Evolutionary conservation across 1,139 yeast genomes (phyloP), one percentile per base, ranked within the genome.

Genomic region (Saccharomyces hybrid): DNA sequence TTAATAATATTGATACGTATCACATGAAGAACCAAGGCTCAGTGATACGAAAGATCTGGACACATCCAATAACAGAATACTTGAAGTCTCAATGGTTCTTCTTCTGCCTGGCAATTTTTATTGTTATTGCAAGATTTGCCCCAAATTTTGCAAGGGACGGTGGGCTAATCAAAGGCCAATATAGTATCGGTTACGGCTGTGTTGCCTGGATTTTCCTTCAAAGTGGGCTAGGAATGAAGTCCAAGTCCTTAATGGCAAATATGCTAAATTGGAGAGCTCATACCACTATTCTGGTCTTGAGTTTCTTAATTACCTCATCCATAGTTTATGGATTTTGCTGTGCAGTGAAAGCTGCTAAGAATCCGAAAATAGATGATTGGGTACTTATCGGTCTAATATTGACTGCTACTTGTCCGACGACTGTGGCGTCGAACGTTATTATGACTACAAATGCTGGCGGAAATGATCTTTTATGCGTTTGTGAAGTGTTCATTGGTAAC

Each of bases 371-470:
- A 41, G 85, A 84, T 61, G 77, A 79, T 30, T 88, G 93, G 87
- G 76, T 88, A 60, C 73, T 89, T 48, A 87, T 81, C 55, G 97
- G 97, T 0, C 71, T 89, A 60, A 80, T 90, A 34, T 86, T 88
- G 49, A 86, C 95, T 2, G 88, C 88, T 49, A 80, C 93, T 4
- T 88, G 95, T 69, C 97, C 97, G 44, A 90, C 97, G n/a, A 89
- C 97, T 0, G 95, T 89, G 16, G 83, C 93, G 0, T 89, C 91
- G 3, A 89, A 89, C 68, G 96, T 89, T 50, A 91, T 89, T 30
- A 88, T 89, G 96, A 89, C 97, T 13, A 79, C 80, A 52, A 78
- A 77, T 55, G 91, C 95, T 0, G 83, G 84, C 62, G 96, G 96
- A 5, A 88, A 88, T 68, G 93, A 83, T 59, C 73, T 87, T 27